Conservation (phyloP, 73 alveolate genomes). For the Tetrahymena elliotti region DNA sequence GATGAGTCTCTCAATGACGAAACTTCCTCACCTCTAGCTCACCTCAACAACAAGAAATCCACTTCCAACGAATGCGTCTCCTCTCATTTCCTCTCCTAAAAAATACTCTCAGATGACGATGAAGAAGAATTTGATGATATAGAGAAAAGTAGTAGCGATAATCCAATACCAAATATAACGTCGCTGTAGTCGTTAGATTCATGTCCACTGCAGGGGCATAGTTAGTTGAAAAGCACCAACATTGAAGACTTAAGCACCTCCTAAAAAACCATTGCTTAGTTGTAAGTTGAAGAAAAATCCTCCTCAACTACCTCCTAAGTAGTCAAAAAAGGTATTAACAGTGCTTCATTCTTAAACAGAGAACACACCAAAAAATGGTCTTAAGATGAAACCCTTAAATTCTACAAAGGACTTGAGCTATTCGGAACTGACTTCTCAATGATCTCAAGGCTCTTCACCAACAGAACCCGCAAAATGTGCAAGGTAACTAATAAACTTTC, state of each 20-base stretch:
- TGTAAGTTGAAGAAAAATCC: not conserved
- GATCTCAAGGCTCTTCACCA: not conserved
- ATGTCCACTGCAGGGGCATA: slow-evolving; percentile 2
- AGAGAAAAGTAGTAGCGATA: not conserved
- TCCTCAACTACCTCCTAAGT: not conserved
- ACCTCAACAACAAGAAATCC: not conserved
- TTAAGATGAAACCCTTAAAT: not conserved
- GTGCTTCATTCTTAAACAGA: not conserved
- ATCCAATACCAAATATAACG: not conserved
- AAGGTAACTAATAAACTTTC: not conserved
- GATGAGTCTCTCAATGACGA: not conserved
- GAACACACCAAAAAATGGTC: not conserved
- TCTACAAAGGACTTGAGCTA: not conserved
- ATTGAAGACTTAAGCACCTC: not conserved
- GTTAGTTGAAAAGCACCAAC: not conserved
- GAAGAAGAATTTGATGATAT: not conserved
- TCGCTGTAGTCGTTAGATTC: not conserved
- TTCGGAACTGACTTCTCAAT: not conserved
- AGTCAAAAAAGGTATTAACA: not conserved
- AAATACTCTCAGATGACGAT: not conserved
- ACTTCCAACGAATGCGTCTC: not conserved
- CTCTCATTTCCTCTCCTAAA: not conserved
- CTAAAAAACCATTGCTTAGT: not conserved
- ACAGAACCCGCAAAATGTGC: not conserved
- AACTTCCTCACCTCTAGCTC: not conserved